Evolutionary conservation across 2,329 filamentous ascomycete genomes (phyloP), one percentile per base, ranked within the genome.

Genomic region (Microdochium paspali): DNA sequence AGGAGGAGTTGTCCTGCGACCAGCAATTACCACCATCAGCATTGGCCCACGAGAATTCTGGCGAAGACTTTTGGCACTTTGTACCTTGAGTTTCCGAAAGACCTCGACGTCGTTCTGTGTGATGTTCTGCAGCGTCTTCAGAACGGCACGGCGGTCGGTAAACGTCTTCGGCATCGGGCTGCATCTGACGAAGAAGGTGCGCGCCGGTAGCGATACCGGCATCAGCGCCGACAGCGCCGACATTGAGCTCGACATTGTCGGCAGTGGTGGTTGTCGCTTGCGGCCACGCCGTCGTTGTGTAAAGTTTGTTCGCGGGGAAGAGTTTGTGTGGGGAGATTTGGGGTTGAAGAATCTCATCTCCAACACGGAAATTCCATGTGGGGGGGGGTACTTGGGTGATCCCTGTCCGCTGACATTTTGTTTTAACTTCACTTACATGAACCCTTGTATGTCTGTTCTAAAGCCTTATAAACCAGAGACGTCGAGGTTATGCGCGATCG

Each of bases 111-210:
- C 61, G 42, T 56, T 50, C 15, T 50, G 24, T 24, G 48, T 53
- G 53, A 73, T 64, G 47, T 67, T 65, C 60, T 77, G 69, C 21
- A 81, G 63, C 24, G 71, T 66, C 40, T 72, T 70, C 28, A 81
- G 62, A 20, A 81, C 66, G 7, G 76, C 75, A 23, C 76, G 73
- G 6, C 77, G 72, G 61, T 81, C 76, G 25, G 69, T 66, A 53
- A 81, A 72, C 44, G 53, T 73, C n/a, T 63, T 55, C 10, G 78
- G 77, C 12, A 69, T 56, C 13, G 77, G 78, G n/a, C 62, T 59
- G 20, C 79, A 76, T 31, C 67, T 68, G 51, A 81, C 55, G 49
- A 73, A 72, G 26, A 80, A 47, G 7, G 61, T 58, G n/a, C 61
- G 58, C 9, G 60, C 55, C 39, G 48, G 52, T 30, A 61, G 49